phyloP scores from a whole-genome alignment of 352 stramenopile species.

The Globisporangium middletonii region DNA sequence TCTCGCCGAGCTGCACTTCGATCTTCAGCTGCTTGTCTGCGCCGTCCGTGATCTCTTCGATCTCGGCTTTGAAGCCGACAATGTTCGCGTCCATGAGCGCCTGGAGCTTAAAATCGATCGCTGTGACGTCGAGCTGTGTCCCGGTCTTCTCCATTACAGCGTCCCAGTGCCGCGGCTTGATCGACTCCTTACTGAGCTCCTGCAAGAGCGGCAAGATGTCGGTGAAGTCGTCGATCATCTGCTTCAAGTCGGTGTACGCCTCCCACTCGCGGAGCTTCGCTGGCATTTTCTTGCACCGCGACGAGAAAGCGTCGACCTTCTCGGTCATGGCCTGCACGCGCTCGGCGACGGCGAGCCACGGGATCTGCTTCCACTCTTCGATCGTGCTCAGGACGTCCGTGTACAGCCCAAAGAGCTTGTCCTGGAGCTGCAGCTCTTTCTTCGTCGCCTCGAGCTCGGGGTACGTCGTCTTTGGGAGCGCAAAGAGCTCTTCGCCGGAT shows the following conservation, averaged over 20 bases:
- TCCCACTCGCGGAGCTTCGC: slow-evolving; percentile 95
- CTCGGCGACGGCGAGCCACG: slow-evolving; percentile 93
- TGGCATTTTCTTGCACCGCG: slow-evolving; percentile 97
- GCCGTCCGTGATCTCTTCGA: slow-evolving; percentile 97
- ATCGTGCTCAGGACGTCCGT: slow-evolving; percentile 96
- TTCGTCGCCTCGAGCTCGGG: slow-evolving; percentile 95
- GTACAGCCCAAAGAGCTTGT: slow-evolving; percentile 95
- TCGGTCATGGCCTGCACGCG: slow-evolving; percentile 95
- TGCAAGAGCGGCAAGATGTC: slow-evolving; percentile 94
- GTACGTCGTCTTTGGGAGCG: slow-evolving; percentile 94
- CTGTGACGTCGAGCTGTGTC: slow-evolving; percentile 91
- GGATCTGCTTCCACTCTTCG: slow-evolving; percentile 95
- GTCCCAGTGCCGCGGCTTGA: slow-evolving; percentile 95
- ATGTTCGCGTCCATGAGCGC: slow-evolving; percentile 94
- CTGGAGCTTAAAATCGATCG: slow-evolving; percentile 94
- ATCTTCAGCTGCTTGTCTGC: slow-evolving; percentile 98
- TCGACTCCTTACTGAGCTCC: slow-evolving; percentile 96
- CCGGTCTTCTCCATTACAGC: slow-evolving; percentile 94
- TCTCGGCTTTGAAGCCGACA: slow-evolving; percentile 89
- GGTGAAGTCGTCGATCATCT: slow-evolving; percentile 98
- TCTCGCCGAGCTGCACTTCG: slow-evolving; percentile 92
- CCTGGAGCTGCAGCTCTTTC: slow-evolving; percentile 95
- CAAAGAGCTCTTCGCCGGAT: slow-evolving; percentile 96
- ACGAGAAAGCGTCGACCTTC: slow-evolving; percentile 95
- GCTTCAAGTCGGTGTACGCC: slow-evolving; percentile 94